phyloP scores from a whole-genome alignment of 1,284 basidiomycete genomes.

The Irpex lacteus region DNA sequence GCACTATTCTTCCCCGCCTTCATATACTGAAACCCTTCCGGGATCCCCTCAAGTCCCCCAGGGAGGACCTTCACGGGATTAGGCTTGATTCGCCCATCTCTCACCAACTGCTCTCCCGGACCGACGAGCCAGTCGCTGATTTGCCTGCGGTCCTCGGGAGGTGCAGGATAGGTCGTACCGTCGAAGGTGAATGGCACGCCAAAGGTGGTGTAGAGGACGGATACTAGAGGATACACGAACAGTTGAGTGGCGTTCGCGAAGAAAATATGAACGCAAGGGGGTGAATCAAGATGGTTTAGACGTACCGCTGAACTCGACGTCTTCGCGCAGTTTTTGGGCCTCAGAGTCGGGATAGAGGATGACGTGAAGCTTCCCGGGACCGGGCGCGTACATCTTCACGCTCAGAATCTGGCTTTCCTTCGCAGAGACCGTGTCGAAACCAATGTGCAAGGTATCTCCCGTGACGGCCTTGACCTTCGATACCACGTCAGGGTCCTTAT shows the following conservation, averaged over 20 bases:
- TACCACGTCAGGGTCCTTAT: neutral
- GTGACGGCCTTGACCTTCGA: constrained; percentile 23
- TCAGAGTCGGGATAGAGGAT: neutral
- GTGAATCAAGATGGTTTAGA: neutral
- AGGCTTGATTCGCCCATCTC: neutral
- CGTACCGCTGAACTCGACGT: neutral
- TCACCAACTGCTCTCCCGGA: neutral
- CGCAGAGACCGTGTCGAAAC: constrained; percentile 22
- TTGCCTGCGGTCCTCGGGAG: neutral
- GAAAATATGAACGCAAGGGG: neutral
- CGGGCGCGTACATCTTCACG: constrained; percentile 11
- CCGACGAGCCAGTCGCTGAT: neutral
- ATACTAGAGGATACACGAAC: constrained; percentile 7
- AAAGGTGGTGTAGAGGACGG: neutral
- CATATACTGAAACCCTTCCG: neutral
- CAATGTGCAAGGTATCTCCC: constrained; percentile 18
- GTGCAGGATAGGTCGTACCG: neutral
- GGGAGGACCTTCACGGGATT: neutral
- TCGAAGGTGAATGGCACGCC: neutral
- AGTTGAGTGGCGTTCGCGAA: constrained; percentile 10
- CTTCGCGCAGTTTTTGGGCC: neutral
- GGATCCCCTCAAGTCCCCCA: constrained; percentile 1
- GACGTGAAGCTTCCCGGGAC: neutral
- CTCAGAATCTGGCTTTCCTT: constrained; percentile 17
- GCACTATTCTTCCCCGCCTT: neutral